Base-by-base conservation (phyloP, 352 stramenopile genomes). In the Globisporangium spiculum region DNA sequence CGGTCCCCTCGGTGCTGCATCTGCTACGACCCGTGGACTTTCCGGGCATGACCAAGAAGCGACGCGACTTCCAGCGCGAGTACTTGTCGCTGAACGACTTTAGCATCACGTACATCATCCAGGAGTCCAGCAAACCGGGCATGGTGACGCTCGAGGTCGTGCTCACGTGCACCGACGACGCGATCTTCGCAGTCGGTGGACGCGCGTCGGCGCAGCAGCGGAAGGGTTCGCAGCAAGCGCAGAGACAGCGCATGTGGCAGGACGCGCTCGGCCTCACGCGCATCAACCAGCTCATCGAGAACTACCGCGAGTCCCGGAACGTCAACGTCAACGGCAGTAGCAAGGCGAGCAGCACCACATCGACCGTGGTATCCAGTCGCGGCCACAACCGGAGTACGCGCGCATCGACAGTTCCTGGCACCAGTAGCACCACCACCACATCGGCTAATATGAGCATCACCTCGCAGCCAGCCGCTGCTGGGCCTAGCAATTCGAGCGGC, bases 51-150 rank as follows among this genome's bases (percentile, higher is more conserved):
- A 71, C 72, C 1, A 63, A 63, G 46, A 68, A 77, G 44, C 67
- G 73, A 26, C 61, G 79, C 16, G 75, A 85, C 58, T 90, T 86
- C 36, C 67, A 74, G 26, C 55, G 65, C 10, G 70, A 81, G 4
- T 66, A 60, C 22, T 66, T 90, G 16, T 79, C 82, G 8, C 32
- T 20, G 2, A 76, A 78, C 65, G 74, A 90, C 34, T 81, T 90
- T 53, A 80, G 70, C 55, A 75, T 93, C 64, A 93, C 85, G 54
- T 93, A 90, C 64, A 86, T 93, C 56, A 71, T 90, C 48, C 85
- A 93, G 65, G 79, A 93, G 34, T 52, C 71, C 12, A 59, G 72
- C 20, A 53, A 71, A 9, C 56, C 66, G 7, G 60, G 70, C n/a
- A 64, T 50, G 12, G 78, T 93, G 22, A 79, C 74, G 65, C 71